Evolutionary conservation across 352 stramenopile genomes (phyloP), one percentile per base, ranked within the genome.

Genomic region (Globisporangium nodosum): DNA sequence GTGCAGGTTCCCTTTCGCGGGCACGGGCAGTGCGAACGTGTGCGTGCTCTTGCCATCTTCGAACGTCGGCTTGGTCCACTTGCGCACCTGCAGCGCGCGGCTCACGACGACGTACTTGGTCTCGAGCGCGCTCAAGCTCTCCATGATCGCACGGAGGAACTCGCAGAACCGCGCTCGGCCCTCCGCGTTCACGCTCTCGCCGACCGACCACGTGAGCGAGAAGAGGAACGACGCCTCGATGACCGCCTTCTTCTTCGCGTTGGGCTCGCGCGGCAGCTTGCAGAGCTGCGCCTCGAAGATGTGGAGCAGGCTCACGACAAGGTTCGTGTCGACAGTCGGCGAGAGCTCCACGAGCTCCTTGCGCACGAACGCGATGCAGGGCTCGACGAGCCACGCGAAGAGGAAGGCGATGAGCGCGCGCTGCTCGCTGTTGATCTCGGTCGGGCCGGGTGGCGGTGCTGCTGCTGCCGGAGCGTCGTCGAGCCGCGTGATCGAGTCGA

Each of bases 191-290:
- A 88, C 74, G 20, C 72, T 96, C 43, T 86, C 87, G 8, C 90
- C 90, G 13, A 97, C 70, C 2, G 78, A 90, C 94, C 94, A 98
- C n/a, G 89, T 87, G 7, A 98, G 66, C 5, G 81, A 81, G 58
- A 98, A 98, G 24, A 98, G 61, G 52, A 98, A 98, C 3, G 84
- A 69, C 18, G 73, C 81, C 39, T 96, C 88, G 20, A 97, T 71
- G 4, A 47, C 58, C 15, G 68, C 61, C 46, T 83, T 84, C 60
- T 85, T 89, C 63, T 84, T 90, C 21, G 70, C 76, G 0, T 81
- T 69, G 1, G 96, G 71, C 43, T 97, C 78, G 33, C 78, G 80
- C 6, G 76, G 66, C 16, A 92, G 64, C 43, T 90, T 76, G 13
- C 87, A 78, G 12, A 95, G 50, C 63, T 96, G 82, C 2, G 77